Evolutionary conservation across 352 stramenopile species (phyloP).

Genomic region (Globisporangium orthogonon): DNA sequence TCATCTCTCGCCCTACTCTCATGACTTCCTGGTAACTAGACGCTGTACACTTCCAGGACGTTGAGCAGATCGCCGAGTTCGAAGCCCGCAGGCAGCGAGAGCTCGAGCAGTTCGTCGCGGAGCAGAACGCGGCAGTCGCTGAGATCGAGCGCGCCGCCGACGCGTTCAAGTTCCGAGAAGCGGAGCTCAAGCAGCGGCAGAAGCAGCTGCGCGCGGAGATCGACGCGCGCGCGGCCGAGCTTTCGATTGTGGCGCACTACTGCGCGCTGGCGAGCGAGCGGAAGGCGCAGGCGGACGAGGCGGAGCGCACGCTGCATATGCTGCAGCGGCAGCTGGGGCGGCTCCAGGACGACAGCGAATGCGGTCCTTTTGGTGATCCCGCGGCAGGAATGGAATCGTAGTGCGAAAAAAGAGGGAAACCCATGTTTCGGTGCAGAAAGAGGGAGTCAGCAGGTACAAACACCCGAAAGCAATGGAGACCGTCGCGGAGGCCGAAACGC

Average conservation of each 20-base stretch:
- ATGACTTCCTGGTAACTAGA: slow-evolving; percentile 10
- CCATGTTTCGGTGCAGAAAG: slow-evolving; percentile 14
- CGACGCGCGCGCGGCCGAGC: slow-evolving; percentile 20
- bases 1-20: background rate
- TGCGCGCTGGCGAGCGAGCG: slow-evolving; percentile 25
- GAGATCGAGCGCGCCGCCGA: slow-evolving; percentile 22
- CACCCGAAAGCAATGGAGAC: background rate
- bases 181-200: slow-evolving; percentile 39
- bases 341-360: background rate
- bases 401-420: background rate
- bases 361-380: no score
- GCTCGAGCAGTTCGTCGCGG: slow-evolving; percentile 23
- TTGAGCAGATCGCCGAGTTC: slow-evolving; percentile 26
- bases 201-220: slow-evolving; percentile 43
- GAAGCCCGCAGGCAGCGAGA: slow-evolving; percentile 20
- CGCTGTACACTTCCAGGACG: slow-evolving; percentile 13
- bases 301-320: slow-evolving; percentile 32
- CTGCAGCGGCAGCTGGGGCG: slow-evolving; percentile 30
- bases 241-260: slow-evolving; percentile 27
- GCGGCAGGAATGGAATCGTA: background rate
- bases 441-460: background rate
- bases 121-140: slow-evolving; percentile 15
- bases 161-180: slow-evolving; percentile 33
- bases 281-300: slow-evolving; percentile 27
- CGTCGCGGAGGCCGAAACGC: background rate